Base-by-base conservation (phyloP, 176 grass and related monocot genomes). In the Typha latifolia region DNA sequence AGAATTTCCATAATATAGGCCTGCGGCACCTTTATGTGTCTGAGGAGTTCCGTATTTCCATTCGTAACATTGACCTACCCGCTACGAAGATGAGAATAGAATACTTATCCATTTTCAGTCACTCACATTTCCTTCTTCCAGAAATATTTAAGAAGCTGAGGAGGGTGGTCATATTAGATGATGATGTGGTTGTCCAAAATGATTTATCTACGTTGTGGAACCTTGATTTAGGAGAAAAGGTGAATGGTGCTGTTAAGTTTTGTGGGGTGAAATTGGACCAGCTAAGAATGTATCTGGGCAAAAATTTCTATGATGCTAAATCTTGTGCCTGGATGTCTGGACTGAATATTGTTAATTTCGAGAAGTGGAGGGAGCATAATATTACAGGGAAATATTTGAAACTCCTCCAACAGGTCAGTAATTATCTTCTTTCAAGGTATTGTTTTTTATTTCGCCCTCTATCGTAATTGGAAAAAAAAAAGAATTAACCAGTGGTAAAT, bases 141-240 rank as follows among this genome's bases (percentile, higher is more conserved):
- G 66, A 68, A 48, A 37, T 79, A 75, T 72, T 75, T 49, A 49
- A 69, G 65, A 79, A 32, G 26, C 63, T 64, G 56, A 78, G 51
- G 14, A 82, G 61, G 70, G 71, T 84, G 1, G 47, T 95, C 8
- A 50, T 95, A 64, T 77, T 95, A 20, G 90, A 90, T 47, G 90
- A 95, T 84, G 91, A 95, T 80, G 75, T 95, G 72, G 78, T 95
- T 84, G 86, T 95, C 62, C 84, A 90, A 72, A 78, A 71, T 57
- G 86, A 87, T 72, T 69, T 95, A 66, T 95, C 84, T 76, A 73
- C 50, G 61, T 76, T 95, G 34, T 95, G 86, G 84, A 79, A 84
- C 66, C 59, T 87, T 69, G 23, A 95, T 75, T 69, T 95, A 78
- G 78, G 69, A 74, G 72, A 66, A 55, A 95, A 90, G 66, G 81